Conservation (phyloP, 306 rosid genomes). For the Vigna unguiculata region DNA sequence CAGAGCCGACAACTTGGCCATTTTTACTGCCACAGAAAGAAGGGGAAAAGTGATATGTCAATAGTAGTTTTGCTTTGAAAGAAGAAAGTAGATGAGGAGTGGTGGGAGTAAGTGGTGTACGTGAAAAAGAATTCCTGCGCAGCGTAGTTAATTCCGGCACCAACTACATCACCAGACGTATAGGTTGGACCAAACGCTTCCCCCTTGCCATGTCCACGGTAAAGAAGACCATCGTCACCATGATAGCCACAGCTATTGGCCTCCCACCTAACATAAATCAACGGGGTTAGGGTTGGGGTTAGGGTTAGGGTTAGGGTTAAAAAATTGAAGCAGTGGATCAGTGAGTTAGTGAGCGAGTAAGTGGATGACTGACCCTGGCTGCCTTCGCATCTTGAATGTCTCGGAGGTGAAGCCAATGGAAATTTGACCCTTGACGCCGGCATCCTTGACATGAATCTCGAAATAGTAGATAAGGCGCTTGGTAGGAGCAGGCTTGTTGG, state of each 20-base stretch:
- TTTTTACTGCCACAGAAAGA: conserved; percentile 71
- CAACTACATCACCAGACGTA: conserved; percentile 87
- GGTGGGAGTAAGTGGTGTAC: conserved; percentile 45
- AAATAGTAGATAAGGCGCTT: conserved; percentile 86
- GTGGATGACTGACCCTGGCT: conserved; percentile 75
- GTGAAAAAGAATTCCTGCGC: conserved; percentile 92
- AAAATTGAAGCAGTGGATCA: not conserved
- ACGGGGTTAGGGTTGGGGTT: not conserved
- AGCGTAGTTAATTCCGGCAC: conserved; percentile 94
- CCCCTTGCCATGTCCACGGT: conserved; percentile 79
- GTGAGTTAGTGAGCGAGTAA: not conserved
- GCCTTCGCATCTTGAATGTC: conserved; percentile 92
- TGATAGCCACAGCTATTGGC: conserved; percentile 96
- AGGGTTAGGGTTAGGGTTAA: not conserved
- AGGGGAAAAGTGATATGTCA: not conserved
- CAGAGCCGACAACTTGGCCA: conserved; percentile 81
- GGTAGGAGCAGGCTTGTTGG: conserved; percentile 77
- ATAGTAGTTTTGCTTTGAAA: not conserved
- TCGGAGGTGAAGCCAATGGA: conserved; percentile 91
- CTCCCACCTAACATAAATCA: conserved; percentile 72
- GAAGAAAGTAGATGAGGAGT: not conserved
- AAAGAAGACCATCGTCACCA: conserved; percentile 93
- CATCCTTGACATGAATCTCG: conserved; percentile 89
- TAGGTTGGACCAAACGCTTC: conserved; percentile 89
- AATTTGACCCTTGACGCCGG: conserved; percentile 88